These are phyloP conservation scores for Leccinum fibrillosum DNA, from an alignment of 768 basidiomycete genomes.

Conservation along the genomic window DNA sequence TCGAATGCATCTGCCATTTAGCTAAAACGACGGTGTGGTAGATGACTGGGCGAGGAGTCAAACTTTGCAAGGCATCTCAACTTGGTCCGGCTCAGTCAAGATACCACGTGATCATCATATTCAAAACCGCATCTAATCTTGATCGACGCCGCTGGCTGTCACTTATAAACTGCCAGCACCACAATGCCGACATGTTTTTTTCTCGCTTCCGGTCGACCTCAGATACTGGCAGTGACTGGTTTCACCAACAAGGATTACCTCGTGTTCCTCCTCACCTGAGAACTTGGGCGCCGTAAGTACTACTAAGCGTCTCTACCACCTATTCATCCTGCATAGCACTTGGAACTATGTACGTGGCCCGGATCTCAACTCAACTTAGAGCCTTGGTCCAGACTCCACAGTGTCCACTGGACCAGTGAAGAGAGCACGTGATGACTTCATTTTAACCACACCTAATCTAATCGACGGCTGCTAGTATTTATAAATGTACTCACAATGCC, in stretches of 20 bases:
- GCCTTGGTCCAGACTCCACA: constrained; percentile 4
- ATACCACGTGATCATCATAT: constrained; percentile 24
- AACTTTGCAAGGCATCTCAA: constrained; percentile 2
- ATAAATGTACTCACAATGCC: background rate
- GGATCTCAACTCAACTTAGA: constrained; percentile 17
- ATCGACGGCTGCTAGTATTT: background rate
- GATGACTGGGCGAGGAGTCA: constrained; percentile 1
- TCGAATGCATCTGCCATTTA: constrained; percentile 71
- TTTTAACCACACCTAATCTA: constrained; percentile 12
- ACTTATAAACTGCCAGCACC: background rate
- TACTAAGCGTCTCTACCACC: background rate
- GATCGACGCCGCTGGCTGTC: background rate
- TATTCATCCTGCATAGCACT: constrained; percentile 28
- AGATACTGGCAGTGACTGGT: too few species aligned
- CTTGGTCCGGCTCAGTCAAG: constrained; percentile 14
- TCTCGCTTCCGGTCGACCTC: background rate
- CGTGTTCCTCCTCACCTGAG: too few species aligned
- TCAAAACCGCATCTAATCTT: constrained; percentile 13
- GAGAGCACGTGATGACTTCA: constrained; percentile 21
- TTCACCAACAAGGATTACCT: too few species aligned
- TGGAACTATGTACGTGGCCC: constrained; percentile 64
- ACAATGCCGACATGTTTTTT: background rate
- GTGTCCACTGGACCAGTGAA: background rate
- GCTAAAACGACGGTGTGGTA: background rate
- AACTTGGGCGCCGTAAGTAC: too few species aligned